Evolutionary conservation across 2,329 filamentous ascomycete genomes (phyloP).

Genomic region (Samsoniella hepiali): DNA sequence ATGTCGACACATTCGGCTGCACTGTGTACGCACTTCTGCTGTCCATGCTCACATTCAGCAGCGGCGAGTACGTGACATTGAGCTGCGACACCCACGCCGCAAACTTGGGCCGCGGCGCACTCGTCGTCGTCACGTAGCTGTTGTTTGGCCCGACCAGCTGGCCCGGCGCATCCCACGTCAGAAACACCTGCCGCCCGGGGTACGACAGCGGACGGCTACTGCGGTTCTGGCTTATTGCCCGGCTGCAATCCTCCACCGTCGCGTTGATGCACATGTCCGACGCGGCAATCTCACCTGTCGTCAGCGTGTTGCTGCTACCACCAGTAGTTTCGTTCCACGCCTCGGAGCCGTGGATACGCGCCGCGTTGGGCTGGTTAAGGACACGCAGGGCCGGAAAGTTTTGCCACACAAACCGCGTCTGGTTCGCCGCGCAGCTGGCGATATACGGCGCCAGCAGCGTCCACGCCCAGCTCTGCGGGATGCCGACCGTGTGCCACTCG

Average conservation of each 20-base stretch:
- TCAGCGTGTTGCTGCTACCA: slow-evolving; percentile 54
- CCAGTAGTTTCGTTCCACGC: slow-evolving; percentile 63
- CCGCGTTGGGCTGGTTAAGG: slow-evolving; percentile 72
- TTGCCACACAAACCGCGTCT: slow-evolving; percentile 72
- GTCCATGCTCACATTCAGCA: slow-evolving; percentile 40
- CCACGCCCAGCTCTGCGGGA: slow-evolving; percentile 84
- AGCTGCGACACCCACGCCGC: slow-evolving; percentile 77
- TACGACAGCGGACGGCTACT: slow-evolving; percentile 70
- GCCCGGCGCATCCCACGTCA: slow-evolving; percentile 71
- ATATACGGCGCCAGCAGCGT: slow-evolving; percentile 79
- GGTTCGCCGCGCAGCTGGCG: slow-evolving; percentile 67
- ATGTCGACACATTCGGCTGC: slow-evolving; percentile 70
- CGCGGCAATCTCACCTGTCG: slow-evolving; percentile 30
- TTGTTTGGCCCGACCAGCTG: slow-evolving; percentile 73
- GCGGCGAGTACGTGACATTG: slow-evolving; percentile 66
- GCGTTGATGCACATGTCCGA: slow-evolving; percentile 55
- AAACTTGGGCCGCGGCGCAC: slow-evolving; percentile 58
- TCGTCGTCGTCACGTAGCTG: slow-evolving; percentile 67
- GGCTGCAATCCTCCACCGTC: slow-evolving; percentile 56
- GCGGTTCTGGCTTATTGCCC: slow-evolving; percentile 66
- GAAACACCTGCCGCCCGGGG: slow-evolving; percentile 66
- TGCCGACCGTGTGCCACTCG: slow-evolving; percentile 75
- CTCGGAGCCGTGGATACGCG: slow-evolving; percentile 60
- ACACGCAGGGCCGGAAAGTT: slow-evolving; percentile 63
- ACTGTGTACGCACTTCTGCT: slow-evolving; percentile 61